Base-by-base conservation (phyloP, 192 early-diverging fungal species). In the Coemansia sp. region DNA sequence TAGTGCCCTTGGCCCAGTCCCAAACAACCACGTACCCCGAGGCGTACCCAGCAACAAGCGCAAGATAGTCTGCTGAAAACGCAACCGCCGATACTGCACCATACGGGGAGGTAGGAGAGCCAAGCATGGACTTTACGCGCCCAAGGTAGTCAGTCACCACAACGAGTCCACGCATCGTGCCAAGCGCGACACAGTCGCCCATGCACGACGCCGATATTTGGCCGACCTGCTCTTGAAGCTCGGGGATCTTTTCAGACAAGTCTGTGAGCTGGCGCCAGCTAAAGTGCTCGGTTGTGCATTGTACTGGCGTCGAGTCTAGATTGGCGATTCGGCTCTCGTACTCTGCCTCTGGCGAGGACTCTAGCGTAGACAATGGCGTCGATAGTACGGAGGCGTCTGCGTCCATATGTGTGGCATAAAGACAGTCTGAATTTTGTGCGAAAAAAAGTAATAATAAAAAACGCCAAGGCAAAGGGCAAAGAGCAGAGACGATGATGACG, bases 241-340 rank as follows among this genome's bases (percentile, higher is more conserved):
- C 65, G 0, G 72, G 65, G 18, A 75, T 12, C 69, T 65, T 68
- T 48, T 31, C 65, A 18, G 68, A 65, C 39, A 80, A 55, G 37
- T 80, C 77, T 0, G 72, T 69, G 20, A 80, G 77, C 61, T 72
- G 72, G 1, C 68, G 61, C 77, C 77, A 80, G 68, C 72, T 80
- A 42, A 80, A 80, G 66, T 72, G 71, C 26, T 80, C 77, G 20
- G 72, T 80, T 11, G 72, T 80, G 55, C 39, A 71, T 47, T 73
- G 68, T 1, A 66, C 39, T 31, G 71, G 71, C 41, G 69, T 67
- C 5, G 71, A 66, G 26, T 69, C 53, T 36, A 79, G 42, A 72
- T 80, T 80, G 23, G 77, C 68, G 68, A 80, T 80, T 41, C 77
- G 77, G 65, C 55, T 65, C 48, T 80, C 77, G 42, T 80, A 80